A percentile compares a stretch with the other conserved stretches of the same genome.
These are phyloP conservation scores for Globisporangium sylvaticum DNA, from an alignment of 352 stramenopile genomes.

Conservation along the genomic window DNA sequence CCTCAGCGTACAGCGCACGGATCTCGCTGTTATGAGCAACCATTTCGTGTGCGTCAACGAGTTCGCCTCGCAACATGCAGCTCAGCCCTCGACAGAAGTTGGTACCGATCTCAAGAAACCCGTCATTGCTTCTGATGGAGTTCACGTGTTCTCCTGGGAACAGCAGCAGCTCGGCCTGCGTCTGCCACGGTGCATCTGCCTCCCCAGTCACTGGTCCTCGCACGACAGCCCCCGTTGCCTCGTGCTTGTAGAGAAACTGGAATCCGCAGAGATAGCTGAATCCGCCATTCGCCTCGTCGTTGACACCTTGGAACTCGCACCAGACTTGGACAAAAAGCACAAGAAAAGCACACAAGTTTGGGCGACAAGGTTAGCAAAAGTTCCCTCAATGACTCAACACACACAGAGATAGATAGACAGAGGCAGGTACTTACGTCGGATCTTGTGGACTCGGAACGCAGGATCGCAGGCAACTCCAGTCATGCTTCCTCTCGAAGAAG, in stretches of 20 bases:
- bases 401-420: neutral
- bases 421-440: neutral
- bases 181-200: neutral
- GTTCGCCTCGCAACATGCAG: neutral
- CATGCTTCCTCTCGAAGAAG: neutral
- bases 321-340: neutral
- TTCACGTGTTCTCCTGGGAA: neutral
- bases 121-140: neutral
- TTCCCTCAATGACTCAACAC: neutral
- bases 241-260: neutral
- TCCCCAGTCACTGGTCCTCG: neutral
- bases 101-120: neutral
- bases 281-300: neutral
- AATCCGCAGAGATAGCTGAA: neutral
- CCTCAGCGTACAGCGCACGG: neutral
- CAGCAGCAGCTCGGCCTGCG: neutral
- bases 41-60: neutral
- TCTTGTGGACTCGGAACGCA: neutral
- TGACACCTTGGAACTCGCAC: neutral
- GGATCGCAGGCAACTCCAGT: neutral
- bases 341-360: neutral
- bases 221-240: neutral
- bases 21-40: neutral
- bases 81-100: neutral
- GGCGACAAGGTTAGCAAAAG: neutral